A percentile compares a stretch with the other conserved stretches of the same genome.
These are phyloP conservation scores for Tilletia indica DNA, from an alignment of 1,284 basidiomycete species.

Conservation along the genomic window DNA sequence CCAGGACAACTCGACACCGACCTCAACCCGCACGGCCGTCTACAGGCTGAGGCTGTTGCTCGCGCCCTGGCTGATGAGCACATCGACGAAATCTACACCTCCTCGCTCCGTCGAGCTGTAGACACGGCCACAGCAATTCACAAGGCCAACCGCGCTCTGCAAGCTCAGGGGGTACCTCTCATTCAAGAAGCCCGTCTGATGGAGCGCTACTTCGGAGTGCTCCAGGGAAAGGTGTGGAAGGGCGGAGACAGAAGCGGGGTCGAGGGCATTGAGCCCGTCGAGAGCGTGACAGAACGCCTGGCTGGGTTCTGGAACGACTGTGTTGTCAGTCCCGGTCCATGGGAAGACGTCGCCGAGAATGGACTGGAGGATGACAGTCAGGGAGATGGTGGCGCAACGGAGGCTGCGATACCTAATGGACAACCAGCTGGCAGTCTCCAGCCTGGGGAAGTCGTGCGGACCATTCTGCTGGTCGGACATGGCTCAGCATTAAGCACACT, in stretches of 20 bases:
- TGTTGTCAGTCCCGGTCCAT: slow-evolving; percentile 20
- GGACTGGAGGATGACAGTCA: neutral
- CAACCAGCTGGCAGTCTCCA: too few species aligned
- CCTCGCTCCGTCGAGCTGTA: slow-evolving; percentile 40
- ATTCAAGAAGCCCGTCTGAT: slow-evolving; percentile 38
- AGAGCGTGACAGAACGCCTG: slow-evolving; percentile 36
- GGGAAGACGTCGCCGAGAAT: neutral
- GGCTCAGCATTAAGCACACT: slow-evolving; percentile 48
- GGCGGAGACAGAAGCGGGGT: slow-evolving; percentile 32
- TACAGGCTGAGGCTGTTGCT: slow-evolving; percentile 43
- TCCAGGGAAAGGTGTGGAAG: slow-evolving; percentile 44
- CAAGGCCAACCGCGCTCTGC: neutral
- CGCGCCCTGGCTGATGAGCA: slow-evolving; percentile 30
- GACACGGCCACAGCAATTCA: slow-evolving; percentile 27
- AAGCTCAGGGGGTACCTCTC: neutral
- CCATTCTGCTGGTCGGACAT: slow-evolving; percentile 47
- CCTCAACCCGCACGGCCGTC: slow-evolving; percentile 41
- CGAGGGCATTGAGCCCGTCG: slow-evolving; percentile 46
- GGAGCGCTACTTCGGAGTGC: slow-evolving; percentile 47
- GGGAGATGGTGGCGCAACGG: neutral
- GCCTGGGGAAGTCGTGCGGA: slow-evolving; percentile 23
- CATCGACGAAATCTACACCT: slow-evolving; percentile 45
- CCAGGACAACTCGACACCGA: slow-evolving; percentile 49
- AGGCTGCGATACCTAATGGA: too few species aligned
- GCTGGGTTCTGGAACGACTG: slow-evolving; percentile 44